Conservation (phyloP, 768 basidiomycete genomes). For the Leccinum subgranulosum region DNA sequence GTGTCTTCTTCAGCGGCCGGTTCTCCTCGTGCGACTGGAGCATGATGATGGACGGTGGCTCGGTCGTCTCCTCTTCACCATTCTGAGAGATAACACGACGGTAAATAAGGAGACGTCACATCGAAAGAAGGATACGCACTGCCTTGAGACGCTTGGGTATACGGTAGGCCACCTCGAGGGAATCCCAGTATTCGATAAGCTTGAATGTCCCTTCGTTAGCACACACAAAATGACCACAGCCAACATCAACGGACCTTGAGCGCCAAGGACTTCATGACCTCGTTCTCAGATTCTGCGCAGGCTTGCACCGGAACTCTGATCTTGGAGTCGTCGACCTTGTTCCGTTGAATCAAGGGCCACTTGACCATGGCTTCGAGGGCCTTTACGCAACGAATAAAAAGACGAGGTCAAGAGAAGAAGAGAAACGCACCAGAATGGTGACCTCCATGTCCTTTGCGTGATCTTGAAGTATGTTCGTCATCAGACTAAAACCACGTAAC, state of each 20-base stretch:
- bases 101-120: neutral
- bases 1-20: constrained; percentile 32
- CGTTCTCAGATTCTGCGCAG: constrained; percentile 54
- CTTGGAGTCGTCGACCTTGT: constrained; percentile 87
- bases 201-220: constrained; percentile 26
- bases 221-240: neutral
- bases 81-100: constrained; percentile 16
- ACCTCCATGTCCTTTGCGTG: constrained; percentile 68
- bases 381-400: constrained; percentile 31
- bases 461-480: constrained; percentile 86
- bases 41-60: constrained; percentile 15
- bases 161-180: constrained; percentile 72
- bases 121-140: constrained; percentile 23
- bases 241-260: constrained; percentile 48
- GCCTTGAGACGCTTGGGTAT: constrained; percentile 72
- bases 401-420: neutral
- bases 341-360: constrained; percentile 84
- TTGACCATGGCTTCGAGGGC: constrained; percentile 61
- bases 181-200: constrained; percentile 80
- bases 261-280: constrained; percentile 54
- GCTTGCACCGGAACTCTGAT: constrained; percentile 62
- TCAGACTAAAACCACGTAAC: constrained; percentile 87
- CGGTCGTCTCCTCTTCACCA: constrained; percentile 29
- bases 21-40: constrained; percentile 26
- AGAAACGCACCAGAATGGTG: constrained; percentile 55